Base-by-base conservation (phyloP, 805 yeast genomes). In the Middelhovenomyces tepae region DNA sequence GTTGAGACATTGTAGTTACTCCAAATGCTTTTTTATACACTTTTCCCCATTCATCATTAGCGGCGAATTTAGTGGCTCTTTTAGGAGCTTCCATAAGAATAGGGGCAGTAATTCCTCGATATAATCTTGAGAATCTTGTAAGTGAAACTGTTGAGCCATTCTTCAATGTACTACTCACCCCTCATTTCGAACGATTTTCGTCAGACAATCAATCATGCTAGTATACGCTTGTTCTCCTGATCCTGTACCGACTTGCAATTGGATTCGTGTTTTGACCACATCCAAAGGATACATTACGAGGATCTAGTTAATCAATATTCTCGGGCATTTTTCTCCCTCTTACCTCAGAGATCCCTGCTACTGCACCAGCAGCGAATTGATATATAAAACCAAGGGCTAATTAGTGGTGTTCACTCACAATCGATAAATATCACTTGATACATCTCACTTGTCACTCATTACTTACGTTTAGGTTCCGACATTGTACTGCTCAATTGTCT, bases 11-110 rank as follows among this genome's bases (percentile, higher is more conserved):
- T 43, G 71, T 58, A 6, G 67, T 57, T 28, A 81, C 68, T 33
- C 84, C 94, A 56, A 87, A 85, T 14, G 63, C 55, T 19, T 66
- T 65, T 46, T 74, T 73, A 70, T 86, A 89, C 46, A 86, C 59
- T 58, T 79, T 79, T 34, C 94, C 89, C 80, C 94, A 91, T 58
- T 85, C 93, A 56, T 91, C 98, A 56, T 91, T 91, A 42, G 96
- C 95, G 33, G 97, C 96, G 56, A 91, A 91, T 60, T 91, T 91
- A 45, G 95, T 87, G 26, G 98, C 98, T 66, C 99, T 77, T 69
- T 91, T 91, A 44, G 98, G 98, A 9, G 97, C 98, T 60, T 91
- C 99, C 98, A 91, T 91, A 51, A 91, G 67, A 47, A 91, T 84
- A 21, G 99, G 99, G 16, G 98, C 95, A 19, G 82, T 65, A 50